Percentiles rank a stretch among this genome's conserved stretches.
Evolutionary conservation across 805 yeast species (phyloP).

Genomic region (Monosporozyma aquatica): DNA sequence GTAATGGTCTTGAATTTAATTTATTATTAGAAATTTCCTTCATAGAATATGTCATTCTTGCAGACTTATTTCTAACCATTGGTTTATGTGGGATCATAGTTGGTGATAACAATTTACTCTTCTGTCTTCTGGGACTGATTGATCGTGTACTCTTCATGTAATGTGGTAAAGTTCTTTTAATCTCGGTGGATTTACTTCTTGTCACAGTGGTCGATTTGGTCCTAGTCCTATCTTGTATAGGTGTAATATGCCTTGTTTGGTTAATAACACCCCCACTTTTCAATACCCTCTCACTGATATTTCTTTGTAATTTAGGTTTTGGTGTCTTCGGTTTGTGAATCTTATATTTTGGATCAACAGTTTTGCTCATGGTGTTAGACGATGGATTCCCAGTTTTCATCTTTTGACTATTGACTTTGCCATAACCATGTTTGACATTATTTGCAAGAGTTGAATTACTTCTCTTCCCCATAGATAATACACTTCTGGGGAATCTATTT

Average conservation of each 20-base stretch:
- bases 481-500: slow-evolving; percentile 28
- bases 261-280: too few species aligned
- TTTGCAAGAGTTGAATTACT: too few species aligned
- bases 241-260: too few species aligned
- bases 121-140: slow-evolving; percentile 12
- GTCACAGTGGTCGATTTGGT: background rate
- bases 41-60: too few species aligned
- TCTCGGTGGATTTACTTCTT: slow-evolving; percentile 1
- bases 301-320: slow-evolving; percentile 93
- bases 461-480: slow-evolving; percentile 11
- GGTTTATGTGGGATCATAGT: slow-evolving; percentile 2
- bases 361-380: background rate
- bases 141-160: slow-evolving; percentile 10
- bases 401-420: too few species aligned
- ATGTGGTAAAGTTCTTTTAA: slow-evolving; percentile 4
- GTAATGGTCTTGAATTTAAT: slow-evolving; percentile 9
- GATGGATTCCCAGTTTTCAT: too few species aligned
- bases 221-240: too few species aligned
- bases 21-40: background rate
- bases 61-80: too few species aligned
- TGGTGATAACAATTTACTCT: slow-evolving; percentile 5
- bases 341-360: background rate
- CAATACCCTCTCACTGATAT: slow-evolving; percentile 87
- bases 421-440: too few species aligned
- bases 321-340: slow-evolving; percentile 36